Evolutionary conservation across 164 flowering plant genomes (phyloP).

Genomic region (Dillenia turbinata): DNA sequence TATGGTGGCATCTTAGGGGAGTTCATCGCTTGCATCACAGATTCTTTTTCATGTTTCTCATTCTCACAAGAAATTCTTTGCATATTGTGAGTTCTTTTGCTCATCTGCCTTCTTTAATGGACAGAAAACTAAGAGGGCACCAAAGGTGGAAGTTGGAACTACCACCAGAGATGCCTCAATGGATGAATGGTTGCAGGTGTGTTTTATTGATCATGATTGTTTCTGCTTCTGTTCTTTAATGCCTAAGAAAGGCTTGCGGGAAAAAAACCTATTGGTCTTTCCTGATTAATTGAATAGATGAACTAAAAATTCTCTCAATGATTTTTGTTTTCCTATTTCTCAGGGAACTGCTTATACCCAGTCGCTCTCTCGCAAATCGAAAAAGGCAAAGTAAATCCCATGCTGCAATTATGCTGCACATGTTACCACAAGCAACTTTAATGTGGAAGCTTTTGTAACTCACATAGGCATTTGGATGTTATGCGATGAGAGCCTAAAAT

Average conservation of each 20-base stretch:
- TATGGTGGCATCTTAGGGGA: no score
- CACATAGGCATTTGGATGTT: slow-evolving; percentile 8
- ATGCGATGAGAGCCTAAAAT: slow-evolving; percentile 7
- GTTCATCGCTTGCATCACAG: no score
- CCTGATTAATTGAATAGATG: no score
- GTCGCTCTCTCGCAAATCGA: slow-evolving; percentile 58
- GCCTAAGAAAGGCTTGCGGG: no score
- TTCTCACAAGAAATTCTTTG: background rate
- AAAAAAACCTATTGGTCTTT: no score
- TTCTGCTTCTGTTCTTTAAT: no score
- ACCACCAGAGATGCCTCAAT: slow-evolving; percentile 60
- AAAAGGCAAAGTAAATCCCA: slow-evolving; percentile 67
- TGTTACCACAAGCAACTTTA: background rate
- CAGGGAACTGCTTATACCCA: slow-evolving; percentile 87
- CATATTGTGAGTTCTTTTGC: background rate
- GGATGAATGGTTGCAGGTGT: slow-evolving; percentile 95
- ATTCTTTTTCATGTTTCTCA: no score
- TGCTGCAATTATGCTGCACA: slow-evolving; percentile 7
- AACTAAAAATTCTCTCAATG: no score
- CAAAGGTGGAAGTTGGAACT: slow-evolving; percentile 95
- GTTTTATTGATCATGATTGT: slow-evolving; percentile 9
- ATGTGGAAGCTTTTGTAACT: slow-evolving; percentile 24
- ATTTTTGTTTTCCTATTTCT: background rate
- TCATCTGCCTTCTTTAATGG: slow-evolving; percentile 4
- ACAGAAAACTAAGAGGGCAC: slow-evolving; percentile 83